These are phyloP conservation scores for Heliamphora exappendiculata DNA, from an alignment of 148 eudicot genomes.

Conservation along the genomic window DNA sequence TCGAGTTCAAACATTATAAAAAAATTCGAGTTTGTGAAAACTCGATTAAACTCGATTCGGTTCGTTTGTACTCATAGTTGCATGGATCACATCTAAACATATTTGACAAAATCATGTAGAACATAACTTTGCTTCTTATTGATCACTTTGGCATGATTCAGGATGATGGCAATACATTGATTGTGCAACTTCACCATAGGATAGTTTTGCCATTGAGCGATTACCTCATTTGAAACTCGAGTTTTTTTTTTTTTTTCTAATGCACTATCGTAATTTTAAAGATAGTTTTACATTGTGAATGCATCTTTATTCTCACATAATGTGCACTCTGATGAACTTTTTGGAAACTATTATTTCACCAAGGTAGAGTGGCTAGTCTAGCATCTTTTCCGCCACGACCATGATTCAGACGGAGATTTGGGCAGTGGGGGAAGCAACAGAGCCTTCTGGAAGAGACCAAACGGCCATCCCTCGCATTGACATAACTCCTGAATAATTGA, in stretches of 20 bases:
- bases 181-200: neutral
- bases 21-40: too few relatives aligned
- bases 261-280: neutral
- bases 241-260: too few relatives aligned
- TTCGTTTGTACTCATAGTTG: too few relatives aligned
- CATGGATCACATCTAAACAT: neutral
- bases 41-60: too few relatives aligned
- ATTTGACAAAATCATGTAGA: neutral
- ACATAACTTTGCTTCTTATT: neutral
- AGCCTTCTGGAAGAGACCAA: slow-evolving; percentile 69
- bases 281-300: neutral
- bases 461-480: slow-evolving; percentile 90
- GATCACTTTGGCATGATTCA: neutral
- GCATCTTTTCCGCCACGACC: slow-evolving; percentile 69
- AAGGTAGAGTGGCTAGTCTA: slow-evolving; percentile 17
- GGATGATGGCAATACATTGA: neutral
- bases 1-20: too few relatives aligned
- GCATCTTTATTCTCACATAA: neutral
- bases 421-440: slow-evolving; percentile 88
- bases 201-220: neutral
- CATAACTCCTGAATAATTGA: slow-evolving; percentile 51
- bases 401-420: slow-evolving; percentile 78
- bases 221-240: neutral
- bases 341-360: neutral
- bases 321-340: neutral